These are phyloP conservation scores for Dothistroma septosporum DNA, from an alignment of 2,329 filamentous ascomycete genomes.

Conservation along the genomic window DNA sequence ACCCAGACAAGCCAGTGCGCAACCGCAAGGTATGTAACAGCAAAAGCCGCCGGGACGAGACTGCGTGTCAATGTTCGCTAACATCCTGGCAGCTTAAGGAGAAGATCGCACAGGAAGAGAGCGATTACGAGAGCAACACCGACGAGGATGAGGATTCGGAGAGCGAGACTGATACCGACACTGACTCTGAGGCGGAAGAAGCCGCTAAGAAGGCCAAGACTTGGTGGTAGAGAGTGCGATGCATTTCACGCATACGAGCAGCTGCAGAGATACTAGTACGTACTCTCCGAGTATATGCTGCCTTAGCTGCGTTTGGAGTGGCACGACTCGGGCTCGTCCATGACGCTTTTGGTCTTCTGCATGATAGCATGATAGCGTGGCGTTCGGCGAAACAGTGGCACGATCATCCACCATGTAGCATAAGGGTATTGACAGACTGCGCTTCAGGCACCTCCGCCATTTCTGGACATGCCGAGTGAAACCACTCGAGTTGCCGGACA, in stretches of 20 bases:
- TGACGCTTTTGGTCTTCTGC: too few relatives aligned
- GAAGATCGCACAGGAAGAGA: conserved; percentile 33
- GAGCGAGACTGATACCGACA: conserved; percentile 61
- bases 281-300: too few relatives aligned
- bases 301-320: too few relatives aligned
- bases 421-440: not conserved
- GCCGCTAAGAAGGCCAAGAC: conserved; percentile 15
- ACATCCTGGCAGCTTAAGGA: conserved; percentile 13
- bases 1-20: conserved; percentile 21
- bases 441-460: not conserved
- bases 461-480: not conserved
- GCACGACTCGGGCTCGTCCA: not conserved
- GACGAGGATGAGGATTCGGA: conserved; percentile 37
- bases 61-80: not conserved
- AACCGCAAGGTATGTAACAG: conserved; percentile 4
- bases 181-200: conserved; percentile 70
- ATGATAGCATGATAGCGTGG: not conserved
- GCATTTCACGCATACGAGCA: not conserved
- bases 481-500: not conserved
- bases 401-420: not conserved
- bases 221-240: conserved; percentile 10
- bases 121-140: conserved; percentile 37
- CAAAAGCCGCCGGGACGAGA: not conserved
- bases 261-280: not conserved
- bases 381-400: not conserved